A percentile compares a stretch with the other conserved stretches of the same genome.
These are phyloP conservation scores for Musa balbisiana DNA, from an alignment of 202 grass and related monocot genomes.

Conservation along the genomic window DNA sequence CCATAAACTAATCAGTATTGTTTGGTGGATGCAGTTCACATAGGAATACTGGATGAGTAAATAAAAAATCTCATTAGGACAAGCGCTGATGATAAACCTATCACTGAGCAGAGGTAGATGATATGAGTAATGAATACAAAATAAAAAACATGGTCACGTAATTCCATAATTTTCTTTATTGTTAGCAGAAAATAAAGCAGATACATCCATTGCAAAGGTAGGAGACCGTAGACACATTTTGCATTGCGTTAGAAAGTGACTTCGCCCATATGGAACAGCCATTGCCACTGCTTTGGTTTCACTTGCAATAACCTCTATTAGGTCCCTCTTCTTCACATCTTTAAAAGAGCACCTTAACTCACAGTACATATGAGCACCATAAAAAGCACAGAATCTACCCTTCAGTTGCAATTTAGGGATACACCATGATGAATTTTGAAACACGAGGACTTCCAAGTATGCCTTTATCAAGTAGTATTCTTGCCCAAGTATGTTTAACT, in stretches of 20 bases:
- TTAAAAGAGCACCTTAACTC: not conserved
- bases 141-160: too few relatives aligned
- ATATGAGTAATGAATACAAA: too few relatives aligned
- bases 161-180: too few relatives aligned
- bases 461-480: not conserved
- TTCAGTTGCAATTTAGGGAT: not conserved
- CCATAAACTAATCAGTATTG: not conserved
- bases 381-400: not conserved
- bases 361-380: not conserved
- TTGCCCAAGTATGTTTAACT: not conserved
- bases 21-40: not conserved
- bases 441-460: not conserved
- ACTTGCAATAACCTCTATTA: not conserved
- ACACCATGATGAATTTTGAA: not conserved
- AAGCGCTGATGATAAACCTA: not conserved
- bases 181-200: too few relatives aligned
- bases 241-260: not conserved
- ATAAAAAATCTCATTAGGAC: not conserved
- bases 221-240: not conserved
- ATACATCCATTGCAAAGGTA: too few relatives aligned
- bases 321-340: not conserved
- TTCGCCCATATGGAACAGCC: not conserved
- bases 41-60: not conserved
- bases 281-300: not conserved
- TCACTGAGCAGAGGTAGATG: too few relatives aligned